phyloP scores from a whole-genome alignment of 345 rosid species.

The Cardamine resedifolia region DNA sequence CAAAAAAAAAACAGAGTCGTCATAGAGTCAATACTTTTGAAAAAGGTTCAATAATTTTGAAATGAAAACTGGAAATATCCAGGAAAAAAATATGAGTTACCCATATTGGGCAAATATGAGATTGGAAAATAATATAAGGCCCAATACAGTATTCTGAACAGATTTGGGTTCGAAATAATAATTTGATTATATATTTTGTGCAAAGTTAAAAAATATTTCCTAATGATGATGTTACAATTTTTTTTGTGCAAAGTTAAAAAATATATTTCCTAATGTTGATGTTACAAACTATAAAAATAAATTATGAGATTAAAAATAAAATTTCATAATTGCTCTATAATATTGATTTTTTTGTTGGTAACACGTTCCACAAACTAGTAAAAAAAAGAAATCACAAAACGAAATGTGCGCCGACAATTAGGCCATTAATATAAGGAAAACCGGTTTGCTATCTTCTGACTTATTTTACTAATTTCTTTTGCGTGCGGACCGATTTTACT shows the following conservation, averaged over 20 bases:
- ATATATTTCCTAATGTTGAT: no score
- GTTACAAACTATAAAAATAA: no score
- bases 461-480: not conserved
- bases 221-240: no score
- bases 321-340: not conserved
- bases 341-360: not conserved
- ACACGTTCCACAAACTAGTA: not conserved
- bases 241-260: no score
- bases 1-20: not conserved
- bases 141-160: not conserved
- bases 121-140: not conserved
- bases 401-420: not conserved
- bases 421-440: not conserved
- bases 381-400: not conserved
- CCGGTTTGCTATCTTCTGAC: not conserved
- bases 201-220: no score
- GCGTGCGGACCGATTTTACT: not conserved
- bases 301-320: no score
- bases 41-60: not conserved
- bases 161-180: not conserved
- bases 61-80: not conserved
- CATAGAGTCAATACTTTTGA: not conserved
- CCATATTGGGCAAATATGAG: not conserved
- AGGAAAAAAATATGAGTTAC: not conserved
- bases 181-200: no score